These are phyloP conservation scores for Kregervanrija pseudodelftensis DNA, from an alignment of 805 yeast genomes.

Conservation along the genomic window DNA sequence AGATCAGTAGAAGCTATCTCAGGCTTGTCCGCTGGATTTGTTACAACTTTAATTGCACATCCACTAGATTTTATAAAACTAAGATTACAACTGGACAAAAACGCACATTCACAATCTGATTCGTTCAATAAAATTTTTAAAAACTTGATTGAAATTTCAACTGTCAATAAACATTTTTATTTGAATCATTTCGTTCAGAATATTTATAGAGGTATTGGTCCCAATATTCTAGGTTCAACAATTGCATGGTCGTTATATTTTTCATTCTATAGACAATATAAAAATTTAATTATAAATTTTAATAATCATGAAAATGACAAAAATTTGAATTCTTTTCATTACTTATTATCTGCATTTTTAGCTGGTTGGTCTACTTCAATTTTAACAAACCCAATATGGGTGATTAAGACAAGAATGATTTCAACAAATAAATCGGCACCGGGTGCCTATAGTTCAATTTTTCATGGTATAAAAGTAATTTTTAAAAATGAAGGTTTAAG, in stretches of 20 bases:
- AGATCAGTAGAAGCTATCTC: slow-evolving; percentile 32
- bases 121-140: slow-evolving; percentile 20
- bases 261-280: slow-evolving; percentile 61
- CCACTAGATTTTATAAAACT: slow-evolving; percentile 85
- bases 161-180: slow-evolving; percentile 3
- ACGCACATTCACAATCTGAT: slow-evolving; percentile 24
- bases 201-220: slow-evolving; percentile 68
- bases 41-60: slow-evolving; percentile 76
- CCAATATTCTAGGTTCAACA: slow-evolving; percentile 79
- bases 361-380: slow-evolving; percentile 76
- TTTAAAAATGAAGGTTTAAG: slow-evolving; percentile 46
- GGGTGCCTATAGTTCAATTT: slow-evolving; percentile 51
- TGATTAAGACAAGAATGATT: slow-evolving; percentile 81
- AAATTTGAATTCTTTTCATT: slow-evolving; percentile 35
- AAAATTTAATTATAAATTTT: slow-evolving; percentile 22
- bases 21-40: slow-evolving; percentile 76
- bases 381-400: slow-evolving; percentile 93
- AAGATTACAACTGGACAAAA: slow-evolving; percentile 60
- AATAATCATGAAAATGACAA: slow-evolving; percentile 22
- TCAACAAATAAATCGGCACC: slow-evolving; percentile 40
- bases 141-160: slow-evolving; percentile 12
- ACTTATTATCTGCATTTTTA: slow-evolving; percentile 47
- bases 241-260: slow-evolving; percentile 88
- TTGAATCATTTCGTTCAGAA: slow-evolving; percentile 18
- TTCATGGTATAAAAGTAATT: slow-evolving; percentile 47